Base-by-base conservation (phyloP, 108 stramenopile species). In the Aurantiochytrium sp. region DNA sequence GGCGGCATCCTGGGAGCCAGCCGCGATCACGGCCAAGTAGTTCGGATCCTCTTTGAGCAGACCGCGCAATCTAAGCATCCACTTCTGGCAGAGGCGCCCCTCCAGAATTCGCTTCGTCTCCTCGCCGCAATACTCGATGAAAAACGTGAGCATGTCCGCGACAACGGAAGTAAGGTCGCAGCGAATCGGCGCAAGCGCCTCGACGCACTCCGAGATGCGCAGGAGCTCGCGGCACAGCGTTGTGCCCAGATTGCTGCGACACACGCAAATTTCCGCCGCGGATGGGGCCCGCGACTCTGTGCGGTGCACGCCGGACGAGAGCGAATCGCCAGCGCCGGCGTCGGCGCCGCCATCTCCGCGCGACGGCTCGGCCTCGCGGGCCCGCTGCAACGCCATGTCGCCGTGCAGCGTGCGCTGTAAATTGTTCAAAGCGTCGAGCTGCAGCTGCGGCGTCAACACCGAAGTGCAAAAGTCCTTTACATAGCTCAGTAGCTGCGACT, bases 1-100 rank as follows among this genome's bases (percentile, higher is more conserved):
- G 10, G 21, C 73, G 6, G 32, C 10, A 12, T 41, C 73, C 30
- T 81, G 42, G 19, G 73, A 81, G 73, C 45, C 24, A 6, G 45
- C 3, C 10, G 73, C 39, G 12, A 81, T 48, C 0, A 81, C 27
- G 27, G 36, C 1, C 39, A 81, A n/a, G 32, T 81, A 81, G 24
- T 81, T 81, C 27, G 73, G 73, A 42, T 81, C 73, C 39, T 81
- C 73, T 42, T 81, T 81, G 21, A 81, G 30, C 6, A 81, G 39
- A 22, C 42, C 30, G n/a, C 73, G 73, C 39, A 81, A 12, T 24
- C 32, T 41, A 5, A 48, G 42, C 45, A 48, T 81, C 42, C 39
- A 48, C 12, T 6, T 12, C 39, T 48, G 73, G 2, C 73, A 48
- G 39, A 81, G 45, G 1, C 45, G 39, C 21, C 45, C 45, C 45